These are phyloP conservation scores for Dissophora ornata DNA, from an alignment of 192 early-diverging fungal genomes.

Conservation along the genomic window DNA sequence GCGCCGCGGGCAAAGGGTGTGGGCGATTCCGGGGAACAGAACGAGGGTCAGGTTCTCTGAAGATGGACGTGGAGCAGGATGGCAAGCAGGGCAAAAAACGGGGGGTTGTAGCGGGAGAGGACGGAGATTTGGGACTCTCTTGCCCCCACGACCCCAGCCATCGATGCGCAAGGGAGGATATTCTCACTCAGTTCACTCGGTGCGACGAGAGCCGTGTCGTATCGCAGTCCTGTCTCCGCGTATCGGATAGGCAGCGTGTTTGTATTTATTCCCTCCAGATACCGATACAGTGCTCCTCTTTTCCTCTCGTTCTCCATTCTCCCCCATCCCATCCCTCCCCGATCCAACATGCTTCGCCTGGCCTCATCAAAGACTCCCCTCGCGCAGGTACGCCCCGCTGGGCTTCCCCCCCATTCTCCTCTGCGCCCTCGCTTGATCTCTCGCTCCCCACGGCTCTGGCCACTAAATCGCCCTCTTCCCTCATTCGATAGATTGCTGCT, in stretches of 20 bases:
- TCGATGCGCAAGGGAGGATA: too few relatives aligned
- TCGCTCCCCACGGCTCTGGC: background rate
- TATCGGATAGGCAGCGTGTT: too few relatives aligned
- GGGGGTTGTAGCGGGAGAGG: background rate
- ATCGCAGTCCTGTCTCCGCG: too few relatives aligned
- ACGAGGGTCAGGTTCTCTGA: too few relatives aligned
- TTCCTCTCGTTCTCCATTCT: background rate
- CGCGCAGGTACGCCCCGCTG: slow-evolving; percentile 43
- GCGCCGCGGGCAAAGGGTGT: too few relatives aligned
- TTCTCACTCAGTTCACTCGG: too few relatives aligned
- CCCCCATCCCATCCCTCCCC: slow-evolving; percentile 8
- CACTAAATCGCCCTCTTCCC: background rate
- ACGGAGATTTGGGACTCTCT: too few relatives aligned
- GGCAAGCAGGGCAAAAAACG: background rate
- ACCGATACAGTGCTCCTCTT: too few relatives aligned
- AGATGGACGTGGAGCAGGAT: too few relatives aligned
- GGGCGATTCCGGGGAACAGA: too few relatives aligned
- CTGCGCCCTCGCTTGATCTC: background rate
- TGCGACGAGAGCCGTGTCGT: too few relatives aligned
- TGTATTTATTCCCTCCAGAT: too few relatives aligned
- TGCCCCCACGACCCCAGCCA: background rate
- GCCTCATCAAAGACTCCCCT: slow-evolving; percentile 42
- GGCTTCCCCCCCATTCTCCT: background rate
- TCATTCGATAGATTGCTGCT: slow-evolving; percentile 39
- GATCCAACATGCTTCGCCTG: slow-evolving; percentile 45